These are phyloP conservation scores for Mrakiaceae sp. DNA, from an alignment of 1,284 basidiomycete species.

Conservation along the genomic window DNA sequence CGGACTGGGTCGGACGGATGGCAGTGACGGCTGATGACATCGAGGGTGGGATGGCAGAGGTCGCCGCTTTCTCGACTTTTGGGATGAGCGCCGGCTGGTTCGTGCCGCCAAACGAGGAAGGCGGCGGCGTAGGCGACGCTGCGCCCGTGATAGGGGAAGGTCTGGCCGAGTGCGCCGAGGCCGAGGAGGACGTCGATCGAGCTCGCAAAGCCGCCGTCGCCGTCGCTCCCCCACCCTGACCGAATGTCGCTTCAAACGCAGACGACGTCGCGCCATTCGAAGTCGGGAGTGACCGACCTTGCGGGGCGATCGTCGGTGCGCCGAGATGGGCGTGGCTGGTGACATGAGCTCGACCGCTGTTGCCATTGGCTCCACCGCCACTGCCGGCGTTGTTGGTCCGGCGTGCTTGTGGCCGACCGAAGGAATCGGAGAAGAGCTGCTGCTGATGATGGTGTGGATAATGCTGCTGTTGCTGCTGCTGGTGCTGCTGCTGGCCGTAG, in stretches of 20 bases:
- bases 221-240: not conserved
- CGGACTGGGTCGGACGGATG: no score
- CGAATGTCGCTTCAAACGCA: not conserved
- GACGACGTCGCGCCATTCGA: not conserved
- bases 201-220: not conserved
- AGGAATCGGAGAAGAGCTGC: constrained; percentile 1
- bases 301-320: not conserved
- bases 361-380: not conserved
- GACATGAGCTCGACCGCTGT: not conserved
- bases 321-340: not conserved
- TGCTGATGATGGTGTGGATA: constrained; percentile 5
- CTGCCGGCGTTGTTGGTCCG: not conserved
- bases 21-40: no score
- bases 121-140: no score
- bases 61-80: no score
- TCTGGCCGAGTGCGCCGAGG: no score
- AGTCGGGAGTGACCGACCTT: not conserved
- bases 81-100: no score
- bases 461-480: not conserved
- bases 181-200: no score
- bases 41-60: no score
- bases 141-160: no score
- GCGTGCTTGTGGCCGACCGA: not conserved
- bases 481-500: constrained; percentile 4
- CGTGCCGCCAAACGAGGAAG: no score